These are phyloP conservation scores for Quercus suber DNA, from an alignment of 306 rosid species.

Conservation along the genomic window DNA sequence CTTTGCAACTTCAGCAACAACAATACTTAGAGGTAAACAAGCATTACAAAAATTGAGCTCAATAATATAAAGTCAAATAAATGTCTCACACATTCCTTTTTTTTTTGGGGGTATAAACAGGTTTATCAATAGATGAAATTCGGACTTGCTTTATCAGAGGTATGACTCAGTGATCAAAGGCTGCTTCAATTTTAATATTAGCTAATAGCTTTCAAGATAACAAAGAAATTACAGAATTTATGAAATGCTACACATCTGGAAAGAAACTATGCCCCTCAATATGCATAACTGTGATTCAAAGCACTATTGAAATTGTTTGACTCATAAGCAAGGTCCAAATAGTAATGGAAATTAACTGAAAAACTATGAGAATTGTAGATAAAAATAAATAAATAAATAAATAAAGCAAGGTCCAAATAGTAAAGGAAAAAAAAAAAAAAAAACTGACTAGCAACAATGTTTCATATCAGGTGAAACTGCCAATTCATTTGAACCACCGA, in stretches of 20 bases:
- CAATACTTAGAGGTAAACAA: constrained; percentile 47
- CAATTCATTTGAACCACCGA: constrained; percentile 16
- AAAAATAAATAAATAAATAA: no score
- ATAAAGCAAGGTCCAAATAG: no score
- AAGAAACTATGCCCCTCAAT: neutral
- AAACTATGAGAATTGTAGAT: no score
- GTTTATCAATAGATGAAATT: constrained; percentile 10
- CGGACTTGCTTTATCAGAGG: constrained; percentile 35
- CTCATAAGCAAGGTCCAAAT: no score
- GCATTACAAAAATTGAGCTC: neutral
- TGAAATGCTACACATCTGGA: neutral
- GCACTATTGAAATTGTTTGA: no score
- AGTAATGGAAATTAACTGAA: neutral
- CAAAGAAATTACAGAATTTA: neutral
- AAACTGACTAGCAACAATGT: no score
- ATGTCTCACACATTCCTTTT: neutral
- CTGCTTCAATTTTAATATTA: neutral
- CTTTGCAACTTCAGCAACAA: constrained; percentile 45
- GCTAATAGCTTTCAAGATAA: neutral
- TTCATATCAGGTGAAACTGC: constrained; percentile 21
- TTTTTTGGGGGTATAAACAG: constrained; percentile 18
- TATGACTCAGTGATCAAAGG: constrained; percentile 1
- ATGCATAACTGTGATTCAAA: neutral
- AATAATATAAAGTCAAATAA: neutral
- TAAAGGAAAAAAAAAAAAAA: neutral